phyloP scores from a whole-genome alignment of 805 yeast species.

The Yarrowia divulgata region DNA sequence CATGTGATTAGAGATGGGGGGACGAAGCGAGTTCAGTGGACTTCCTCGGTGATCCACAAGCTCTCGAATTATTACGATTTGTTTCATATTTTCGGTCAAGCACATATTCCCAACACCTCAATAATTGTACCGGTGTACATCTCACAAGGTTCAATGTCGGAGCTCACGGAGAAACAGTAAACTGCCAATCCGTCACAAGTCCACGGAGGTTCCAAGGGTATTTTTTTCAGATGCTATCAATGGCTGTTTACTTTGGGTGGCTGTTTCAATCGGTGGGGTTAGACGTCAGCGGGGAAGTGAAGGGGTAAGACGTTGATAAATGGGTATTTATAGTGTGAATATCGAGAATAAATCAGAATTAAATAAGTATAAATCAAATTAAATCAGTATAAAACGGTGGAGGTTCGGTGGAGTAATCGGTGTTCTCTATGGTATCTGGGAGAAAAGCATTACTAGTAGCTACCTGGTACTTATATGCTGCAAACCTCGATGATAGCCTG shows the following conservation, averaged over 20 bases:
- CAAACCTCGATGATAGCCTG: no score
- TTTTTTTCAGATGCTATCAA: not conserved
- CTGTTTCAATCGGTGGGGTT: not conserved
- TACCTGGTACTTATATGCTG: no score
- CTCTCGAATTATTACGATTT: not conserved
- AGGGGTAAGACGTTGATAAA: not conserved
- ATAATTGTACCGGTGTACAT: no score
- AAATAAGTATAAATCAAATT: no score
- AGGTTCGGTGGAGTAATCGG: no score
- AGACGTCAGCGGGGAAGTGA: not conserved
- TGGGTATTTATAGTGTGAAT: no score
- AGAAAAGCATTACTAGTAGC: no score
- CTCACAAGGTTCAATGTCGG: constrained; percentile 6
- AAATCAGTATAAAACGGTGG: no score
- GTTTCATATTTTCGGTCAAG: not conserved
- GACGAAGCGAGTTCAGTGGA: no score
- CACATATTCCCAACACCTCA: no score
- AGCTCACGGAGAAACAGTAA: not conserved
- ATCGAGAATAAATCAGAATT: no score
- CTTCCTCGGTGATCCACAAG: not conserved
- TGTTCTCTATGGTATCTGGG: no score
- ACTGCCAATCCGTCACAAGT: not conserved
- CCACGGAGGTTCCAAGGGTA: not conserved
- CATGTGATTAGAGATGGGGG: constrained; percentile 1
- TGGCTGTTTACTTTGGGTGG: not conserved